Conservation (phyloP, 176 grass and related monocot species). For the Avena insularis region DNA sequence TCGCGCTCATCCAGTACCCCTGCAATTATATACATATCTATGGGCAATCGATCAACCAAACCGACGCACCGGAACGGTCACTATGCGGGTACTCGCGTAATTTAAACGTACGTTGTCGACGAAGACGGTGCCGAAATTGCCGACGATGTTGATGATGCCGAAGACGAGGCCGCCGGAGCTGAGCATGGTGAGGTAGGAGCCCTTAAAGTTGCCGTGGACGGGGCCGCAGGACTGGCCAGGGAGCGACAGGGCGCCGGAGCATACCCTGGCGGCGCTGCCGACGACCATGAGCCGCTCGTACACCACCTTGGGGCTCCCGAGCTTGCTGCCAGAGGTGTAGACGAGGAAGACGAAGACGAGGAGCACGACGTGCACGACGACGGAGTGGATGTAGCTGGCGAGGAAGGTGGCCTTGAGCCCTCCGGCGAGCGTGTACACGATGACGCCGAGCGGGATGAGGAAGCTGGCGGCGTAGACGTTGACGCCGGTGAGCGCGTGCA, state of each 20-base stretch:
- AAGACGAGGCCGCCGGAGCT: constrained; percentile 82
- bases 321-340: constrained; percentile 56
- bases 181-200: constrained; percentile 84
- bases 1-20: constrained; percentile 88
- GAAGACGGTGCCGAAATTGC: constrained; percentile 87
- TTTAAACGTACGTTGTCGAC: constrained; percentile 57
- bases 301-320: constrained; percentile 72
- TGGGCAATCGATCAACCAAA: not conserved
- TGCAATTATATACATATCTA: not conserved
- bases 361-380: constrained; percentile 67
- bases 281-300: constrained; percentile 59
- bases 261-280: constrained; percentile 53
- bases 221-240: constrained; percentile 67
- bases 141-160: constrained; percentile 79
- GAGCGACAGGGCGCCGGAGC: constrained; percentile 49
- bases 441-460: constrained; percentile 78
- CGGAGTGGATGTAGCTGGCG: constrained; percentile 84
- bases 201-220: constrained; percentile 68
- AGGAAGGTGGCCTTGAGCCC: constrained; percentile 84
- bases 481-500: constrained; percentile 75
- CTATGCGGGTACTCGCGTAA: no score
- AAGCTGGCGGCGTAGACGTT: constrained; percentile 79
- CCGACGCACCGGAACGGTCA: not conserved
- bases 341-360: constrained; percentile 78
- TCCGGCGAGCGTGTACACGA: constrained; percentile 76